These are phyloP conservation scores for Hymenoscyphus fraxineus DNA, from an alignment of 2,329 filamentous ascomycete species.

Conservation along the genomic window DNA sequence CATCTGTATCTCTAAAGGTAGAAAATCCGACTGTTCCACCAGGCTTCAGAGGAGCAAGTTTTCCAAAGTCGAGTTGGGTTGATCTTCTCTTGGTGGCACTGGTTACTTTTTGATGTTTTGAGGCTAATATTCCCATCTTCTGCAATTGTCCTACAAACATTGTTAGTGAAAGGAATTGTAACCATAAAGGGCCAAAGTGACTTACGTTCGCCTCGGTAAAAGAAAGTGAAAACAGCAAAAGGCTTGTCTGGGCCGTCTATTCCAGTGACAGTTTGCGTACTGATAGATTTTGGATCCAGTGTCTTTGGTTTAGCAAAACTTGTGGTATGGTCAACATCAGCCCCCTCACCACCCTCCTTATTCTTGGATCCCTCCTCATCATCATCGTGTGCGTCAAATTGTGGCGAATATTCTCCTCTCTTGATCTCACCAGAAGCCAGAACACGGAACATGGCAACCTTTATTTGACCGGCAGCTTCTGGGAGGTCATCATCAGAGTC, in stretches of 20 bases:
- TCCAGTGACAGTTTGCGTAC: constrained; percentile 97
- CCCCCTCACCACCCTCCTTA: constrained; percentile 58
- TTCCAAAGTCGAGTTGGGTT: constrained; percentile 79
- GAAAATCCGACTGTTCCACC: constrained; percentile 88
- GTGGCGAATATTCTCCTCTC: constrained; percentile 94
- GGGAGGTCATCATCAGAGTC: constrained; percentile 77
- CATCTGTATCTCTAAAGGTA: constrained; percentile 71
- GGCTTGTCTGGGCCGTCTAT: constrained; percentile 95
- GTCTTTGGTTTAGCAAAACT: constrained; percentile 97
- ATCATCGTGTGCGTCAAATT: constrained; percentile 95
- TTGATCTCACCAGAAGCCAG: constrained; percentile 96
- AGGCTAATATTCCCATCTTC: constrained; percentile 86
- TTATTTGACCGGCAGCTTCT: constrained; percentile 95
- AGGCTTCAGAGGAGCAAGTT: constrained; percentile 76
- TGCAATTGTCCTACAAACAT: constrained; percentile 72
- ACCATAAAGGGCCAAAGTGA: constrained; percentile 27
- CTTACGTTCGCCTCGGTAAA: constrained; percentile 93
- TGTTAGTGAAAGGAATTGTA: constrained; percentile 16
- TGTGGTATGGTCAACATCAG: constrained; percentile 91
- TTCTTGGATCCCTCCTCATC: constrained; percentile 60
- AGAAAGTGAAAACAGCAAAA: constrained; percentile 95
- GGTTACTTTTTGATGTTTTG: constrained; percentile 59
- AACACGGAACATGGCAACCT: constrained; percentile 93
- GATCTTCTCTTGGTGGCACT: constrained; percentile 73
- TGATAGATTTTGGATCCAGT: constrained; percentile 93